Conservation (phyloP, 805 yeast genomes). For the Nakazawaea populi region DNA sequence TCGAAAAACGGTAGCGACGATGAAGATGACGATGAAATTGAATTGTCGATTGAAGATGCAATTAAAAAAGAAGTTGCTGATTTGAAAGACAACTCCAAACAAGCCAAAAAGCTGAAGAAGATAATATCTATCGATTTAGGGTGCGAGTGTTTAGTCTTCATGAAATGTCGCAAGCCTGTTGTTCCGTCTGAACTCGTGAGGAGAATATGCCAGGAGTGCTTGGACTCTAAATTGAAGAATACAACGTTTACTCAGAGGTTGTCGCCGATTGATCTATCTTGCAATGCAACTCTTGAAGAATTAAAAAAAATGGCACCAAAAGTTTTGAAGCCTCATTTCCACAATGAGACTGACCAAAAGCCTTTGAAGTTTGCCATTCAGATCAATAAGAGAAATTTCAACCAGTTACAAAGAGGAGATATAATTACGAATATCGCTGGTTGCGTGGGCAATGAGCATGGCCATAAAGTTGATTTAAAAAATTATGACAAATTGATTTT, state of each 20-base stretch:
- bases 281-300: slow-evolving; percentile 66
- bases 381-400: slow-evolving; percentile 73
- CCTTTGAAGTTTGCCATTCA: slow-evolving; percentile 70
- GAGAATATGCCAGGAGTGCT: slow-evolving; percentile 55
- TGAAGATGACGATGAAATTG: slow-evolving; percentile 23
- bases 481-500: slow-evolving; percentile 71
- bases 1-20: slow-evolving; percentile 25
- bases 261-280: slow-evolving; percentile 74
- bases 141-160: slow-evolving; percentile 81
- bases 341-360: slow-evolving; percentile 32
- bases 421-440: slow-evolving; percentile 70
- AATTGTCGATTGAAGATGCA: slow-evolving; percentile 67
- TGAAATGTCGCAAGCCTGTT: slow-evolving; percentile 74
- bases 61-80: slow-evolving; percentile 66
- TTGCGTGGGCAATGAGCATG: slow-evolving; percentile 60
- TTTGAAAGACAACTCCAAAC: slow-evolving; percentile 38
- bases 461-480: slow-evolving; percentile 77
- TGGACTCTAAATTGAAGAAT: slow-evolving; percentile 43
- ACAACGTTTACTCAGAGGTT: slow-evolving; percentile 74
- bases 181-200: slow-evolving; percentile 70
- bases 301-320: slow-evolving; percentile 50
- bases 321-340: slow-evolving; percentile 68
- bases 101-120: slow-evolving; percentile 35
- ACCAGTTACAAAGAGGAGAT: slow-evolving; percentile 62
- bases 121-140: slow-evolving; percentile 58